Base-by-base conservation (phyloP, 192 early-diverging fungal species). In the Entomortierella chlamydospora region DNA sequence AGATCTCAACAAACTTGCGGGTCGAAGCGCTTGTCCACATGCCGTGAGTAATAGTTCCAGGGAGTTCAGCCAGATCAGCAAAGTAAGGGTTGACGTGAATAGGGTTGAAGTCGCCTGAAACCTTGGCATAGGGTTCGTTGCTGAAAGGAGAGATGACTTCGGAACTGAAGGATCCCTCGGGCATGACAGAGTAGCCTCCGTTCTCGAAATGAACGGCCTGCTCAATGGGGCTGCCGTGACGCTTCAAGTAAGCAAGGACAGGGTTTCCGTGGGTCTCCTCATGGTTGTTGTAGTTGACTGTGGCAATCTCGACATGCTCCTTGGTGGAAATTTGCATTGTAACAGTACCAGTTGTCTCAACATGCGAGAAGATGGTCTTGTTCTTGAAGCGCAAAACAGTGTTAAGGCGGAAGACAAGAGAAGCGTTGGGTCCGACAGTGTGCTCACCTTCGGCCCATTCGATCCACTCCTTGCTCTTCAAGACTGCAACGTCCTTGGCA, bases 1-100 rank as follows among this genome's bases (percentile, higher is more conserved):
- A 95, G 57, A 95, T 92, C 82, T 98, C 96, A 53, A 98, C 95
- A 85, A 96, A 96, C 90, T 95, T 95, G 73, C 96, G 91, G 54
- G 95, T 95, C 20, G 95, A 91, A 8, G 96, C 96, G 68, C 89
- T 91, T 54, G 95, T 98, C 95, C 95, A 98, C 96, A 98, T 98
- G 57, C 96, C 96, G 84, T 98, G 96, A 33, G 95, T 96, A 68
- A 98, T 98, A 33, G 95, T 95, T 57, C 94, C 95, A 29, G 96
- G 95, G 51, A 98, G 90, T 56, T 90, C 86, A 30, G 95, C 95
- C 28, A 95, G 83, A 70, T 94, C 93, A 73, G 95, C 92, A 89
- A 98, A 96, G 90, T 94, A 96, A 56, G 92, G 89, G 89, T 96
- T 96, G 68, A 94, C 93, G 87, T 98, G 96, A 82, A 98, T 98